Conservation (phyloP, 495 filamentous ascomycete genomes). For the Halenospora varia region DNA sequence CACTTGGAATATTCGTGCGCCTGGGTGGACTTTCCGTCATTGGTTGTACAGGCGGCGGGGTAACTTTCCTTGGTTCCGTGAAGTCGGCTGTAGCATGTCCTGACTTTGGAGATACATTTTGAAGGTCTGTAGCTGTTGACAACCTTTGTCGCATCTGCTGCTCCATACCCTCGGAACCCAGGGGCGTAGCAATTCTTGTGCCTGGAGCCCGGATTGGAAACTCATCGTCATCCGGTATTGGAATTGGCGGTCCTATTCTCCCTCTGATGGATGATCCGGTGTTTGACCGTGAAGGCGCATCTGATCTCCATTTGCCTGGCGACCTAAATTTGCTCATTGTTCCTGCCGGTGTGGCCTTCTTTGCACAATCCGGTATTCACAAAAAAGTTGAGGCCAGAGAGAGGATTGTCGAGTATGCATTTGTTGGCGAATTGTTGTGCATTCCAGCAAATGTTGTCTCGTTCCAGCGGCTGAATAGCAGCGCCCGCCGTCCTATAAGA, state of each 20-base stretch:
- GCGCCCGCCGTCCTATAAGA: conserved; percentile 10
- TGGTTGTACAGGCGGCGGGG: not conserved
- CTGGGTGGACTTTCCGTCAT: conserved; percentile 4
- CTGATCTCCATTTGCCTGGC: conserved; percentile 20
- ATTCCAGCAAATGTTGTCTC: not conserved
- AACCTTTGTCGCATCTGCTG: conserved; percentile 5
- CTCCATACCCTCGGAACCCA: conserved; percentile 14
- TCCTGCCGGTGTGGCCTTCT: not conserved
- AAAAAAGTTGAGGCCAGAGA: not conserved
- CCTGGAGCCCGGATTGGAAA: conserved; percentile 37
- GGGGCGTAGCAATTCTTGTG: conserved; percentile 30
- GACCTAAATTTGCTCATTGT: conserved; percentile 20
- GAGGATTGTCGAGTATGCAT: conserved; percentile 4
- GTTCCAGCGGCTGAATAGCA: conserved; percentile 2
- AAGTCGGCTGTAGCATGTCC: not conserved
- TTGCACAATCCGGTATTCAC: not conserved
- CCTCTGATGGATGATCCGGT: conserved; percentile 36
- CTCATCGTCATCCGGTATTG: conserved; percentile 39
- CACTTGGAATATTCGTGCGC: conserved; percentile 3
- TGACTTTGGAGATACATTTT: not conserved
- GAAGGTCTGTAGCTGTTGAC: conserved; percentile 8
- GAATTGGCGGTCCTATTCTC: conserved; percentile 45
- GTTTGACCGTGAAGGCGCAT: conserved; percentile 8
- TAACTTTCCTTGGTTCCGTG: conserved; percentile 5
- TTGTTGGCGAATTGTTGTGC: conserved; percentile 5